Base-by-base conservation (phyloP, 495 filamentous ascomycete genomes). In the Schizothecium vesticola region DNA sequence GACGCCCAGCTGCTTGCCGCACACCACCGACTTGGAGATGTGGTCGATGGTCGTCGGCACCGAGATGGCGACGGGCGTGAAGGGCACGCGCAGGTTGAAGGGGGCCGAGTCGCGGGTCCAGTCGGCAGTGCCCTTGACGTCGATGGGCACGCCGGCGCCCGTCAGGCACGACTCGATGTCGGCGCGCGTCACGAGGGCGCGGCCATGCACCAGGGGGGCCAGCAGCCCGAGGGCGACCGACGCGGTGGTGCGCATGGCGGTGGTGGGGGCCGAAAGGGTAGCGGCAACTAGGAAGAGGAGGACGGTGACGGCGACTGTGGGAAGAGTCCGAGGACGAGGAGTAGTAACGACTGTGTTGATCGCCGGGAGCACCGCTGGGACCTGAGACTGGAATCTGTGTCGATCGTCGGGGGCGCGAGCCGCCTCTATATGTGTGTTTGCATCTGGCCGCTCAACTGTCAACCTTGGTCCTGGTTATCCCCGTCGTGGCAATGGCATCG, bases 91-190 rank as follows among this genome's bases (percentile, higher is more conserved):
- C 33, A 75, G 76, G 72, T 82, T 82, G 70, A 80, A 82, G 10
- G 80, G 76, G 6, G 71, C 72, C n/a, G 71, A 73, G 22, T 81
- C 80, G 25, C 66, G 64, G n/a, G 71, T 70, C 76, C 80, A 83
- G 68, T 80, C 77, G 12, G 73, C 68, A 0, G 78, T 79, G 64
- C 76, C 75, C 28, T 71, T 67, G 19, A 69, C 64, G 68, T 79
- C 77, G 31, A 72, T 67, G 0, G 71, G 74, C 23, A 81, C 79
- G 3, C 66, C 64, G 55, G 77, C 73, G 12, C 72, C 59, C 13
- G 73, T 69, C 22, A 83, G 75, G 59, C 81, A 83, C 60, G 80
- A 78, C 56, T 80, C 76, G 29, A 83, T 67, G 56, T 74, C 76
- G 62, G 79, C 79, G 43, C 71, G 67, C 24, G 63, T 57, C 24